Percentiles rank a stretch among this genome's conserved stretches.
Evolutionary conservation across 805 yeast genomes (phyloP).

Genomic region (Clavispora asparagi): DNA sequence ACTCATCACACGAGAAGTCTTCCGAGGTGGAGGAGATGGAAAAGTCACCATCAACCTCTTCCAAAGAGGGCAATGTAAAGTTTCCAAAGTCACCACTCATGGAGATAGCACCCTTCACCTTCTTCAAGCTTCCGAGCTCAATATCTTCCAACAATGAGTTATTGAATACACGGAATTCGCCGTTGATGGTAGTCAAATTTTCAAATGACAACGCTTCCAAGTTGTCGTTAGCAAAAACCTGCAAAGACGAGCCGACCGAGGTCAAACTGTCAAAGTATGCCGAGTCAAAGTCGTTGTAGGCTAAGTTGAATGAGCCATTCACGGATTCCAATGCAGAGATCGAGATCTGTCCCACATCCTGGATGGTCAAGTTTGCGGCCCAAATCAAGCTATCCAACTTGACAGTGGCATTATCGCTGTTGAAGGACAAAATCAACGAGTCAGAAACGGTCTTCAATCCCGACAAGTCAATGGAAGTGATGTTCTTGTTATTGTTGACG

Average conservation of each 20-base stretch:
- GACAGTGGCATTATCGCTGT: conserved; percentile 25
- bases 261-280: conserved; percentile 26
- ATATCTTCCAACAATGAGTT: conserved; percentile 34
- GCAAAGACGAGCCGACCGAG: conserved; percentile 35
- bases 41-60: conserved; percentile 40
- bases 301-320: conserved; percentile 37
- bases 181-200: conserved; percentile 32
- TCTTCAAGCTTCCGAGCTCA: conserved; percentile 23
- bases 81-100: conserved; percentile 33
- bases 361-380: conserved; percentile 42
- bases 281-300: conserved; percentile 34
- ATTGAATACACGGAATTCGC: conserved; percentile 38
- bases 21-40: conserved; percentile 27
- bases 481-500: conserved; percentile 41
- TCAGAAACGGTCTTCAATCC: conserved; percentile 29
- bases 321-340: conserved; percentile 30
- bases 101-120: conserved; percentile 37
- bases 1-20: conserved; percentile 33
- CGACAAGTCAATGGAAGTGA: conserved; percentile 28
- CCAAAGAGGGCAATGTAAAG: conserved; percentile 33
- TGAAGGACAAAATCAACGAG: conserved; percentile 35
- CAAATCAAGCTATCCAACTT: conserved; percentile 31
- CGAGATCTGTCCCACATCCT: conserved; percentile 31
- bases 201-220: conserved; percentile 25
- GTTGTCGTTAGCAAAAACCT: conserved; percentile 39